These are phyloP conservation scores for Penicillium cataractarum DNA, from an alignment of 495 filamentous ascomycete genomes.

Conservation along the genomic window DNA sequence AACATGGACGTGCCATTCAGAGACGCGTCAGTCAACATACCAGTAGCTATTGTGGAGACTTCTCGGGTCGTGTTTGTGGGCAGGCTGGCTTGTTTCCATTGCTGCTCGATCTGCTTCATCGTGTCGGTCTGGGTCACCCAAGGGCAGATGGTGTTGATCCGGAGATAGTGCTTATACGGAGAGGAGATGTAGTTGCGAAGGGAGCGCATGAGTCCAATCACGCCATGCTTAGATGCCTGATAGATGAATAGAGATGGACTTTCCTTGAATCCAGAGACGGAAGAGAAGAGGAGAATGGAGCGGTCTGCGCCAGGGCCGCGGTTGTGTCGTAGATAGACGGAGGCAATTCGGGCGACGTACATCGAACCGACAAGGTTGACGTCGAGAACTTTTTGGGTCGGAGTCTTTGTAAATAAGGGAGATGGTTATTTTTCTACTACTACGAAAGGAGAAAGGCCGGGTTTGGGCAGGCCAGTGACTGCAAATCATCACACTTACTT, in stretches of 20 bases:
- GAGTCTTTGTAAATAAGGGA: slow-evolving; percentile 35
- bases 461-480: neutral
- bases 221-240: slow-evolving; percentile 53
- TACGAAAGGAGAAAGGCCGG: neutral
- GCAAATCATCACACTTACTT: slow-evolving; percentile 26
- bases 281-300: slow-evolving; percentile 50
- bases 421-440: slow-evolving; percentile 23
- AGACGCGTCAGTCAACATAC: slow-evolving; percentile 38
- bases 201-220: slow-evolving; percentile 53
- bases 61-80: slow-evolving; percentile 49
- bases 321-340: slow-evolving; percentile 51
- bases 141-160: slow-evolving; percentile 58
- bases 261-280: slow-evolving; percentile 50
- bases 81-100: slow-evolving; percentile 48
- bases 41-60: slow-evolving; percentile 48
- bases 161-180: slow-evolving; percentile 44
- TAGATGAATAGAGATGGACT: slow-evolving; percentile 53
- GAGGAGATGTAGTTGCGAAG: slow-evolving; percentile 44
- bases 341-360: slow-evolving; percentile 49
- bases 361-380: slow-evolving; percentile 54
- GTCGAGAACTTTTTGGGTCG: slow-evolving; percentile 49
- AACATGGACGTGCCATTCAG: slow-evolving; percentile 52
- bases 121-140: slow-evolving; percentile 55
- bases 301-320: slow-evolving; percentile 45
- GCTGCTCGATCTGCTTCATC: slow-evolving; percentile 42